A percentile compares a stretch with the other conserved stretches of the same genome.
phyloP scores from a whole-genome alignment of 2,329 filamentous ascomycete genomes.

The Aschersonia sp. region DNA sequence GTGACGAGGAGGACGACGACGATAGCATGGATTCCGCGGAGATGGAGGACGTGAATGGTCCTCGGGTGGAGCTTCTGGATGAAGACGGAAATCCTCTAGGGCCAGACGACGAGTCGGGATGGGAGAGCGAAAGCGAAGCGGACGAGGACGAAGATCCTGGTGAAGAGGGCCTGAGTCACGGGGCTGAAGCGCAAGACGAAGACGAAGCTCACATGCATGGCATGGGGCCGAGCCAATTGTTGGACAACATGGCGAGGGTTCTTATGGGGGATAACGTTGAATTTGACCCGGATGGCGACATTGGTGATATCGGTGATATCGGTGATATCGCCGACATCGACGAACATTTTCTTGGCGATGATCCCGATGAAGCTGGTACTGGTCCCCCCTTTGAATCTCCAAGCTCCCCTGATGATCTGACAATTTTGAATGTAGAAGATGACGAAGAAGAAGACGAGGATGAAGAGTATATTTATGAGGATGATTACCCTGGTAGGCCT shows the following conservation, averaged over 20 bases:
- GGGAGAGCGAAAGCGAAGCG: constrained; percentile 46
- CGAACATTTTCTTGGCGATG: constrained; percentile 38
- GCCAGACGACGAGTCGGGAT: constrained; percentile 44
- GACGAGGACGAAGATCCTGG: constrained; percentile 39
- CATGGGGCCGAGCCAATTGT: constrained; percentile 28
- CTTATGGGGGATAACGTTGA: constrained; percentile 36
- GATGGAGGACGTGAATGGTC: constrained; percentile 37
- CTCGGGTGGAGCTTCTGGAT: constrained; percentile 41
- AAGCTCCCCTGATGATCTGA: not conserved
- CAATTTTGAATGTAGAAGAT: constrained; percentile 30
- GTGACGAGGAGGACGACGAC: constrained; percentile 38
- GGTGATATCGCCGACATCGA: constrained; percentile 25
- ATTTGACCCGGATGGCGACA: constrained; percentile 29
- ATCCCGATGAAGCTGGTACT: constrained; percentile 44
- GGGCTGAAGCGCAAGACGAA: constrained; percentile 38
- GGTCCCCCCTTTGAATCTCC: not conserved
- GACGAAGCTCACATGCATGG: constrained; percentile 33
- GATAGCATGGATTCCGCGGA: constrained; percentile 21
- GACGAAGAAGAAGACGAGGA: constrained; percentile 62
- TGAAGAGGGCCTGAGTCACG: constrained; percentile 38
- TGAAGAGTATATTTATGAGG: constrained; percentile 47
- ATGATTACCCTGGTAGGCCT: constrained; percentile 39
- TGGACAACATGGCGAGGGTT: constrained; percentile 40
- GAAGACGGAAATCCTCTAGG: constrained; percentile 45
- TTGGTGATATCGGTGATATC: not conserved